phyloP scores from a whole-genome alignment of 208 protist species.

The Acanthamoeba polyphaga region DNA sequence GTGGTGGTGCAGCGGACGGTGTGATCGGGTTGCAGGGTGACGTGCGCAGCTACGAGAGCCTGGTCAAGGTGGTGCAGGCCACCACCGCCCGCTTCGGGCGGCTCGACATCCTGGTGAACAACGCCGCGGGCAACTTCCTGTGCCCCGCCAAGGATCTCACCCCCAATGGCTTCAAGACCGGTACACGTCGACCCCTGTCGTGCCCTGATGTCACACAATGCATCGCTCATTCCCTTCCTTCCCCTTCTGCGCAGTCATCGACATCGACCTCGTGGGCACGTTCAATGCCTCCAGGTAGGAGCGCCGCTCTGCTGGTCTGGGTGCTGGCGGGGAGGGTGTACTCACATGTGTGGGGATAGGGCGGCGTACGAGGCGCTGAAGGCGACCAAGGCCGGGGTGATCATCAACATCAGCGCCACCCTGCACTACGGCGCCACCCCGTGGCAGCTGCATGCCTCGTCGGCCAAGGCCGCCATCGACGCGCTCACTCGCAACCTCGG shows the following conservation, averaged over 20 bases:
- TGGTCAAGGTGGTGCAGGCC: slow-evolving; percentile 6
- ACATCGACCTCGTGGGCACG: slow-evolving; percentile 82
- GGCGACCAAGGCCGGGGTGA: slow-evolving; percentile 21
- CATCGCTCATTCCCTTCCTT: neutral
- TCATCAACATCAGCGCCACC: slow-evolving; percentile 85
- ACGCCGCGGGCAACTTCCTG: slow-evolving; percentile 85
- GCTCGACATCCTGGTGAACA: slow-evolving; percentile 80
- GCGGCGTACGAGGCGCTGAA: slow-evolving; percentile 77
- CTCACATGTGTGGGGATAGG: neutral
- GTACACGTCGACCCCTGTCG: neutral
- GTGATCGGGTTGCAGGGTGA: slow-evolving; percentile 47
- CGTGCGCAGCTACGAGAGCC: slow-evolving; percentile 52
- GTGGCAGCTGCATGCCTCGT: slow-evolving; percentile 75
- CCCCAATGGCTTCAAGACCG: slow-evolving; percentile 82
- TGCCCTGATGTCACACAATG: neutral
- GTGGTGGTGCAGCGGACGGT: neutral
- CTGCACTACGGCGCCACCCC: slow-evolving; percentile 80
- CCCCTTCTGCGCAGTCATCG: slow-evolving; percentile 57
- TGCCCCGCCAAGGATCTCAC: slow-evolving; percentile 78
- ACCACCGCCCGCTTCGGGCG: slow-evolving; percentile 20
- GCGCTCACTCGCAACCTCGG: slow-evolving; percentile 67
- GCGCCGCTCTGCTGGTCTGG: neutral
- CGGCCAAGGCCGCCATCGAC: slow-evolving; percentile 78
- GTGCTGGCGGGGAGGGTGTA: too few relatives aligned
- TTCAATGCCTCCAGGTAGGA: slow-evolving; percentile 73